phyloP scores from a whole-genome alignment of 345 rosid species.

The Odontarrhena argentea region DNA sequence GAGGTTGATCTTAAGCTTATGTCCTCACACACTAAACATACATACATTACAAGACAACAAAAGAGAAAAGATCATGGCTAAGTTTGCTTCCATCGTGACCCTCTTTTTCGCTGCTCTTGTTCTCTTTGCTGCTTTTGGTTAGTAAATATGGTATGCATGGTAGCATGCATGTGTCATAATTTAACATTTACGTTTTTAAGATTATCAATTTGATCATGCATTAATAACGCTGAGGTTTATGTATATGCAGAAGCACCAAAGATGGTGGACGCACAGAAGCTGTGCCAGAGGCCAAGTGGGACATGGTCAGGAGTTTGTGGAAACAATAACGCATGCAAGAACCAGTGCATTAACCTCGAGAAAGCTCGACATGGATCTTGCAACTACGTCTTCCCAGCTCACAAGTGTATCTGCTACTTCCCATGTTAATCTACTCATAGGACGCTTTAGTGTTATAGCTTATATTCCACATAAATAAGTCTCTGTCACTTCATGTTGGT shows the following conservation, averaged over 20 bases:
- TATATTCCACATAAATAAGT: constrained; percentile 21
- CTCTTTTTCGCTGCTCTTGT: constrained; percentile 26
- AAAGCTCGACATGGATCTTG: constrained; percentile 30
- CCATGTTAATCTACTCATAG: constrained; percentile 2
- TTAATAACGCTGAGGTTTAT: background rate
- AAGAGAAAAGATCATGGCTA: constrained; percentile 30
- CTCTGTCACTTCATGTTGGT: background rate
- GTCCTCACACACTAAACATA: constrained; percentile 5
- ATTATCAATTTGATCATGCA: background rate
- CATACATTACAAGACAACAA: background rate
- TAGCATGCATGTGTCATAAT: background rate
- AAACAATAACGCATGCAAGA: constrained; percentile 10
- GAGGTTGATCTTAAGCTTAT: constrained; percentile 19
- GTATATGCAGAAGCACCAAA: constrained; percentile 23
- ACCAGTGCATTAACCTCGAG: constrained; percentile 42
- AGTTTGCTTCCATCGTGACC: constrained; percentile 28
- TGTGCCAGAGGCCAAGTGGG: constrained; percentile 28
- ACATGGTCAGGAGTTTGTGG: constrained; percentile 38
- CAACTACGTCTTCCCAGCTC: constrained; percentile 33
- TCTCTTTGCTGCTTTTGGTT: constrained; percentile 33
- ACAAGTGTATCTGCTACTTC: constrained; percentile 31
- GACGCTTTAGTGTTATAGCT: background rate
- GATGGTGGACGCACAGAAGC: constrained; percentile 28
- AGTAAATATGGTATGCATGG: constrained; percentile 24
- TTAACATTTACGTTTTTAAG: background rate